These are phyloP conservation scores for Podaxis pistillaris DNA, from an alignment of 768 basidiomycete genomes.

Conservation along the genomic window DNA sequence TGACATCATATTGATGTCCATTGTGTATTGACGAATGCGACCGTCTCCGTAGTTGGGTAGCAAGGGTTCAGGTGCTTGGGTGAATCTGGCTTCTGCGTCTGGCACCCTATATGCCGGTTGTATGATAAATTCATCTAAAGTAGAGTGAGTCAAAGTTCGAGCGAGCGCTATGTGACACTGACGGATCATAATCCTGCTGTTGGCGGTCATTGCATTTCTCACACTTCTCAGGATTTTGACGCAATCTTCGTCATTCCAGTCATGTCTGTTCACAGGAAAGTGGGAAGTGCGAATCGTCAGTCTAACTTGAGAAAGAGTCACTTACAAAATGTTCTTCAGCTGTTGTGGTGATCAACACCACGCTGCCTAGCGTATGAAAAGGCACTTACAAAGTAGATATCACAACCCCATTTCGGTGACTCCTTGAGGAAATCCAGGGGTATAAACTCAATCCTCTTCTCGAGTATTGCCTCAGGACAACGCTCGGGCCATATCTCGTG, in stretches of 20 bases:
- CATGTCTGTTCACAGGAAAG: constrained; percentile 24
- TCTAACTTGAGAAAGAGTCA: not conserved
- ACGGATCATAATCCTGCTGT: constrained; percentile 34
- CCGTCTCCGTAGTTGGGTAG: constrained; percentile 48
- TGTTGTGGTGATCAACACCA: constrained; percentile 11
- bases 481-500: constrained; percentile 34
- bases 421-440: constrained; percentile 36
- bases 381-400: constrained; percentile 38
- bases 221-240: constrained; percentile 29
- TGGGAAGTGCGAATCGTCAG: not conserved
- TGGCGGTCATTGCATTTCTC: constrained; percentile 29
- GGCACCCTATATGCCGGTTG: constrained; percentile 23
- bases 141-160: not conserved
- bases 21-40: constrained; percentile 35
- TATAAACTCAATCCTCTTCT: constrained; percentile 31
- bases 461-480: constrained; percentile 34
- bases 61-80: constrained; percentile 41
- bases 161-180: constrained; percentile 7
- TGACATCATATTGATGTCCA: constrained; percentile 46
- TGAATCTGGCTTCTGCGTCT: not conserved
- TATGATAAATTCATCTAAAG: constrained; percentile 35
- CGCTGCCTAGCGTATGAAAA: not conserved
- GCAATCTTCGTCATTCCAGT: constrained; percentile 33
- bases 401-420: constrained; percentile 30
- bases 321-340: constrained; percentile 31